Conservation (phyloP, 768 basidiomycete species). For the Austroboletus eburneus region DNA sequence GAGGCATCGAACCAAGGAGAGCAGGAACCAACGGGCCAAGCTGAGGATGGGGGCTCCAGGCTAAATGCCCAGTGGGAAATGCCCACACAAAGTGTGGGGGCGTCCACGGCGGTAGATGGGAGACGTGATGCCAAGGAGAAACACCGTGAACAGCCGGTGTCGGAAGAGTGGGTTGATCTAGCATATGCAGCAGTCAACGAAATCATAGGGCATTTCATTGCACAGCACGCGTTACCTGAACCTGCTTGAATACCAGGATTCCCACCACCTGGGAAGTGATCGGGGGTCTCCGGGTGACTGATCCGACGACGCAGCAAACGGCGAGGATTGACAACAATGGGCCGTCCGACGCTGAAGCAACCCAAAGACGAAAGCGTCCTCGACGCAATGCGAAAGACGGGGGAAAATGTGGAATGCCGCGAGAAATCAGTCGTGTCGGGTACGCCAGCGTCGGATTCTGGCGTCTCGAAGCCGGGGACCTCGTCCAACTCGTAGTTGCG, state of each 20-base stretch:
- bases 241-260: constrained; percentile 23
- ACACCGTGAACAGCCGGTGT: background rate
- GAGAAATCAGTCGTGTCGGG: constrained; percentile 12
- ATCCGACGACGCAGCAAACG: constrained; percentile 5
- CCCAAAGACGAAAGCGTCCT: background rate
- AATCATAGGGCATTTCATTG: background rate
- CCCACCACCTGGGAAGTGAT: constrained; percentile 14
- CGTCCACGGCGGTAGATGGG: constrained; percentile 11
- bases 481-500: constrained; percentile 19
- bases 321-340: constrained; percentile 14
- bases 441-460: background rate
- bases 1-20: constrained; percentile 22
- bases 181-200: constrained; percentile 5
- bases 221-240: constrained; percentile 16
- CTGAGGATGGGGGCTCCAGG: constrained; percentile 26
- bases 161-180: constrained; percentile 8
- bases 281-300: constrained; percentile 6
- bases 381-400: constrained; percentile 13
- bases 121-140: constrained; percentile 1
- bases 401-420: constrained; percentile 15
- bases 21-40: constrained; percentile 2
- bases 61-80: constrained; percentile 22
- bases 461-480: constrained; percentile 13
- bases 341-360: constrained; percentile 4
- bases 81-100: constrained; percentile 23